These are phyloP conservation scores for Sporobolomyces phaffii DNA, from an alignment of 768 basidiomycete species.

Conservation along the genomic window DNA sequence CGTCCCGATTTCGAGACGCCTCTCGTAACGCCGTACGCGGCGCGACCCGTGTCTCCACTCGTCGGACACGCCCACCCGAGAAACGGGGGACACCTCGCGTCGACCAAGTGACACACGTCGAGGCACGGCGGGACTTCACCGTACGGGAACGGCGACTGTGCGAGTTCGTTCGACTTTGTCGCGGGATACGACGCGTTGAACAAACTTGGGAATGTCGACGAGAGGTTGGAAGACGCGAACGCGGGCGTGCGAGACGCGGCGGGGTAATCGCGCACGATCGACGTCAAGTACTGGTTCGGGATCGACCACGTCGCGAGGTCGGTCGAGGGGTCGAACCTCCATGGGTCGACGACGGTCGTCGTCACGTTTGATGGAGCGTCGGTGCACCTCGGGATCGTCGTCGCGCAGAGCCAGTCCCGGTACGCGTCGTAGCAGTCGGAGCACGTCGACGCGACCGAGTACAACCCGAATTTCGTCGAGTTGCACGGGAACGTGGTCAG, in stretches of 20 bases:
- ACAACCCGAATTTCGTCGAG: slow-evolving; percentile 55
- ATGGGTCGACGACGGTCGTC: neutral
- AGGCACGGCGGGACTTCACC: slow-evolving; percentile 68
- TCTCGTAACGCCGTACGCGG: slow-evolving; percentile 27
- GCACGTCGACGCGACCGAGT: slow-evolving; percentile 72
- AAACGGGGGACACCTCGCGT: slow-evolving; percentile 70
- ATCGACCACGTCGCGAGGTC: slow-evolving; percentile 18
- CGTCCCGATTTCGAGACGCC: neutral
- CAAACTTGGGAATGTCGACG: slow-evolving; percentile 18
- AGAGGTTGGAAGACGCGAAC: slow-evolving; percentile 28
- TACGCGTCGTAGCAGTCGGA: slow-evolving; percentile 68
- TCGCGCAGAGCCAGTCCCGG: slow-evolving; percentile 67
- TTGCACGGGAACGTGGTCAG: slow-evolving; percentile 72
- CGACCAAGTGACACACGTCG: slow-evolving; percentile 66
- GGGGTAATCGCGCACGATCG: slow-evolving; percentile 32
- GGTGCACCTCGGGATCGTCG: slow-evolving; percentile 68
- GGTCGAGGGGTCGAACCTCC: neutral
- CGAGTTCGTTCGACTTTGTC: neutral
- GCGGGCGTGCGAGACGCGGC: slow-evolving; percentile 38
- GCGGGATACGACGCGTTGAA: slow-evolving; percentile 23
- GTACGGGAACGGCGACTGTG: slow-evolving; percentile 49
- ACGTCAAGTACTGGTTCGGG: neutral
- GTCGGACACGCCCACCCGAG: slow-evolving; percentile 62
- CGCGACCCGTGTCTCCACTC: slow-evolving; percentile 8
- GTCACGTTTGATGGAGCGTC: slow-evolving; percentile 47